Base-by-base conservation (phyloP, 1,284 basidiomycete species). In the Moesziomyces sp. region DNA sequence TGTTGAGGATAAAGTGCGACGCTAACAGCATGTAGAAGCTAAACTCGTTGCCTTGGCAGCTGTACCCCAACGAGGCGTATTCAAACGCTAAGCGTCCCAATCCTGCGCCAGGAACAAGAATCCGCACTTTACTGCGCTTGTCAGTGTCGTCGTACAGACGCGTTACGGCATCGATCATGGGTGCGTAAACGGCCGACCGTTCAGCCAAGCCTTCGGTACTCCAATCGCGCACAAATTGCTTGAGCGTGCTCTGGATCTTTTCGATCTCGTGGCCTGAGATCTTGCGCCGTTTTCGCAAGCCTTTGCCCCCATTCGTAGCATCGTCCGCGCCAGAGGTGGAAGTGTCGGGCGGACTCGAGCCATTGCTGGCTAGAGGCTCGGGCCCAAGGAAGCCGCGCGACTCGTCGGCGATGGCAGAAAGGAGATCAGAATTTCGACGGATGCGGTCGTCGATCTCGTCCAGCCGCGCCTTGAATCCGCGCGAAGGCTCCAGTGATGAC, bases 381-480 rank as follows among this genome's bases (percentile, higher is more conserved):
- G 67, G 56, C 16, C 77, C 79, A 5, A 84, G 64, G 49, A 84
- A 83, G 1, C 68, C 68, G 24, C 74, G 55, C 30, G 78, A 78
- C 35, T 83, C 77, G 30, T 73, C 57, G 6, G 74, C 80, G 19
- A 84, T 78, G 35, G 72, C 45, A 9, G 65, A 48, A 10, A 83
- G 67, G 21, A 84, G 57, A 40, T 82, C 80, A 3, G 80, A 74
- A 44, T 84, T 84, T 9, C 81, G 69, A 3, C 82, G 76, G 35
- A 84, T 82, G 1, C 82, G 72, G 38, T 84, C 82, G 55, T 84
- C 82, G n/a, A 84, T 75, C 55, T 83, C 82, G 21, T 76, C 77
- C 24, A 84, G 40, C 18, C 77, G 59, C 9, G 66, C 57, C 38
- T 60, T 76, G 58, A 83, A 72, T 4, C 81, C 46, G 24, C 55